phyloP scores from a whole-genome alignment of 75 land plant genomes.

The Ceratopteris richardii region DNA sequence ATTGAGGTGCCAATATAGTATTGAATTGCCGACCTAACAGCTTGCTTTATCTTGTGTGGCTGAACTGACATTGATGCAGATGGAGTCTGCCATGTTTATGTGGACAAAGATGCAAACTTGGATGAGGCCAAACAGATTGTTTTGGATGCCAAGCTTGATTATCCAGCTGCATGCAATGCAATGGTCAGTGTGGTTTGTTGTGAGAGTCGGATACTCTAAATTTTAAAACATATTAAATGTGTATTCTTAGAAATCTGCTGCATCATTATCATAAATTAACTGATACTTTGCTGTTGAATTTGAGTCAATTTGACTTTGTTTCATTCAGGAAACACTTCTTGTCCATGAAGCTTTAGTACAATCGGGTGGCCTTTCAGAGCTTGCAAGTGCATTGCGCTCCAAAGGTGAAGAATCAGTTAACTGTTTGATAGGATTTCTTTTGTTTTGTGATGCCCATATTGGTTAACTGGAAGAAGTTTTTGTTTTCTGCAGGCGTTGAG shows the following conservation, averaged over 20 bases:
- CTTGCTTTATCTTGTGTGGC: too few species aligned
- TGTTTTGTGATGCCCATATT: too few species aligned
- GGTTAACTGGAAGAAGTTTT: not conserved
- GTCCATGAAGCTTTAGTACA: slow-evolving; percentile 60
- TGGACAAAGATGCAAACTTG: slow-evolving; percentile 75
- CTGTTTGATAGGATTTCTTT: too few species aligned
- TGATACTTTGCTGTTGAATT: too few species aligned
- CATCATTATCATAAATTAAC: too few species aligned
- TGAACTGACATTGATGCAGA: slow-evolving; percentile 32
- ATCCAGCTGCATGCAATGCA: slow-evolving; percentile 98
- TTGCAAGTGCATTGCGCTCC: slow-evolving; percentile 41
- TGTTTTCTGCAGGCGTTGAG: slow-evolving; percentile 57
- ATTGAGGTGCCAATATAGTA: not conserved
- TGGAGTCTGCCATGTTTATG: slow-evolving; percentile 96
- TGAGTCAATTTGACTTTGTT: too few species aligned
- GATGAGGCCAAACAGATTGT: slow-evolving; percentile 71
- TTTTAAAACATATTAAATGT: not conserved
- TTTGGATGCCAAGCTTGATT: slow-evolving; percentile 86
- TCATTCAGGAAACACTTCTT: slow-evolving; percentile 81
- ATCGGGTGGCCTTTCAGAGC: slow-evolving; percentile 48
- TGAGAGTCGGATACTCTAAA: slow-evolving; percentile 1
- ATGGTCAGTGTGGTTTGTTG: slow-evolving; percentile 65
- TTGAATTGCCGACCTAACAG: too few species aligned
- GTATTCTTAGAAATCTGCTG: too few species aligned
- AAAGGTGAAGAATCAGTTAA: slow-evolving; percentile 40